Base-by-base conservation (phyloP, 2,329 filamentous ascomycete genomes). In the Aureobasidium lini region DNA sequence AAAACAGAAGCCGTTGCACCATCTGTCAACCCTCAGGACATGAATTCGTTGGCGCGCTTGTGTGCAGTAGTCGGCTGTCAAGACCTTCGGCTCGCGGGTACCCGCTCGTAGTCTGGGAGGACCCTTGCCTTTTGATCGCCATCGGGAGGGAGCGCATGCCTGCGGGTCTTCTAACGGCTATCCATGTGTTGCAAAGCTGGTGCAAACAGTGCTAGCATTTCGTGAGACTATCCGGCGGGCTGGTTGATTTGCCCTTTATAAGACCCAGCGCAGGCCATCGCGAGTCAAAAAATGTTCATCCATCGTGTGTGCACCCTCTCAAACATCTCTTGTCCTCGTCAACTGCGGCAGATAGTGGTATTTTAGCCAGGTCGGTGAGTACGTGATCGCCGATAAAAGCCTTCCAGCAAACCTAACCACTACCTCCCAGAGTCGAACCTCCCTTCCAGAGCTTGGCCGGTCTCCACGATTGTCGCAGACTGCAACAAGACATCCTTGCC, bases 141-240 rank as follows among this genome's bases (percentile, higher is more conserved):
- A 47, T 57, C 53, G 53, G 53, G 43, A 57, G 43, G 43, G 53
- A 57, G 52, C 53, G 42, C 53, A 57, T 57, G 53, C 53, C 53
- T 57, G 53, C 53, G 53, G 53, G 53, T 57, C 53, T 57, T 57
- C 34, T 46, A 57, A 57, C 53, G 53, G 53, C 53, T 57, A 57
- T 57, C 53, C 53, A 57, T 57, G 53, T 57, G 53, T 57, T 57
- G 54, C 54, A 57, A 56, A 57, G 54, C 54, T 57, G 54, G 54
- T 57, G 54, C 54, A 57, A 57, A 57, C 54, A 57, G 54, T 57
- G 54, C 54, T 57, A 57, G 43, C 54, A 57, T 48, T 44, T 57
- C 54, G 54, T 57, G 43, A 57, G 54, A 57, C 54, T 57, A 57
- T 39, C 42, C 43, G 43, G 15, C 43, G 42, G 54, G 36, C 54